These are phyloP conservation scores for Raphanus raphanistrum DNA, from an alignment of 345 rosid species.

Conservation along the genomic window DNA sequence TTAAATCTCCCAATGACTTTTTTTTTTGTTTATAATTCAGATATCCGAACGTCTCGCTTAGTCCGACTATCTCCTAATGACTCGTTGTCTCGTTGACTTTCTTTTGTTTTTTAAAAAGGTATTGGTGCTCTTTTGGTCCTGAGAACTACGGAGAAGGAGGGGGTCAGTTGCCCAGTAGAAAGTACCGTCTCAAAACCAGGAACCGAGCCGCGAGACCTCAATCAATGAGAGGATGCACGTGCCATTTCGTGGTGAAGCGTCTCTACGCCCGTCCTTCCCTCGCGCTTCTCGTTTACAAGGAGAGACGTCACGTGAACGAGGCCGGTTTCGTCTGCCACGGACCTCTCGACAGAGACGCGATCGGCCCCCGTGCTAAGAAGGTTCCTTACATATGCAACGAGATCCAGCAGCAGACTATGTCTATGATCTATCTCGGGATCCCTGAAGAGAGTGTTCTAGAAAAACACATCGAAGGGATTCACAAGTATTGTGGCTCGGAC, in stretches of 20 bases:
- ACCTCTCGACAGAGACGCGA: slow-evolving; percentile 90
- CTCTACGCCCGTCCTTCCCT: slow-evolving; percentile 76
- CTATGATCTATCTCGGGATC: slow-evolving; percentile 94
- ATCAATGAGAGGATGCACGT: slow-evolving; percentile 94
- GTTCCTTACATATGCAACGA: slow-evolving; percentile 82
- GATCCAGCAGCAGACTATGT: slow-evolving; percentile 85
- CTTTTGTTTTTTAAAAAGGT: slow-evolving; percentile 37
- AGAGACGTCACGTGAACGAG: slow-evolving; percentile 82
- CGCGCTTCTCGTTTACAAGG: slow-evolving; percentile 75
- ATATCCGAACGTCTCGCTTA: too few species aligned
- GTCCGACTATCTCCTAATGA: not conserved
- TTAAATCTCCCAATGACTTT: not conserved
- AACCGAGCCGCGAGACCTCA: slow-evolving; percentile 92
- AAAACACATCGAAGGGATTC: slow-evolving; percentile 94
- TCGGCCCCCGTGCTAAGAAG: slow-evolving; percentile 94
- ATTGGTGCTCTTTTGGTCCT: slow-evolving; percentile 98
- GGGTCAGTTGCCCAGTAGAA: slow-evolving; percentile 78
- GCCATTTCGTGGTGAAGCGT: slow-evolving; percentile 84
- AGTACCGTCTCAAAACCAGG: slow-evolving; percentile 75
- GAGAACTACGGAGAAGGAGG: slow-evolving; percentile 99
- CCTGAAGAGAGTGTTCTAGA: slow-evolving; percentile 92
- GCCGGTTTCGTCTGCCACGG: slow-evolving; percentile 91
- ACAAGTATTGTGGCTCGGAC: slow-evolving; percentile 77
- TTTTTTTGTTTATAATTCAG: too few species aligned
- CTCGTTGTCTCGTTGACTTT: not conserved